phyloP scores from a whole-genome alignment of 1,284 basidiomycete species.

The Apiotrichum gamsii region DNA sequence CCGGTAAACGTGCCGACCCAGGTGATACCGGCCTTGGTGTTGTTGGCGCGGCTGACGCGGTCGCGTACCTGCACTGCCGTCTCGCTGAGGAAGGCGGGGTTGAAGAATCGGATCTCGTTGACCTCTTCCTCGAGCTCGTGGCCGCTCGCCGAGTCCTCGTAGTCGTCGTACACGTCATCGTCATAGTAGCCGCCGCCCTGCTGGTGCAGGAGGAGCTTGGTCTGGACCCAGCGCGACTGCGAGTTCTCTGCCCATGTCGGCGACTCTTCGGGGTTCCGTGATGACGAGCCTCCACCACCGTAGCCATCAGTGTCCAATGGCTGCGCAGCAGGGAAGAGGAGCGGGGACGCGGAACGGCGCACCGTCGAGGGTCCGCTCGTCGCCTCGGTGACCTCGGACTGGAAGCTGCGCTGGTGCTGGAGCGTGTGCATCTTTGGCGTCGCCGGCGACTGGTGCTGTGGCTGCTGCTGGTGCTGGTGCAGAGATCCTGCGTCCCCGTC shows the following conservation, averaged over 20 bases:
- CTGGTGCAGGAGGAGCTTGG: slow-evolving; percentile 45
- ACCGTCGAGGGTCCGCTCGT: too few relatives aligned
- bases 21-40: slow-evolving; percentile 84
- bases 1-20: slow-evolving; percentile 85
- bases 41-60: slow-evolving; percentile 72
- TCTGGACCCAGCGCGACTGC: slow-evolving; percentile 41
- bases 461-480: too few relatives aligned
- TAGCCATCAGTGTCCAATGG: too few relatives aligned
- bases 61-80: slow-evolving; percentile 81
- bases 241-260: slow-evolving; percentile 27
- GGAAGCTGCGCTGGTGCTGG: not conserved
- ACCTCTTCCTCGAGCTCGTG: slow-evolving; percentile 54
- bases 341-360: too few relatives aligned
- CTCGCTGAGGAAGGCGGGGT: slow-evolving; percentile 78
- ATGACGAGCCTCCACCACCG: too few relatives aligned
- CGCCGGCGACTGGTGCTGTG: not conserved
- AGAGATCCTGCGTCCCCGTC: too few relatives aligned
- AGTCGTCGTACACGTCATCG: slow-evolving; percentile 47
- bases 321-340: too few relatives aligned
- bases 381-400: too few relatives aligned
- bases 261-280: too few relatives aligned
- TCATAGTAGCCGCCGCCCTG: slow-evolving; percentile 34
- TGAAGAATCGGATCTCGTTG: slow-evolving; percentile 71
- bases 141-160: slow-evolving; percentile 52
- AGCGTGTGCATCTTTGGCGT: not conserved